Base-by-base conservation (phyloP, 2,329 filamentous ascomycete genomes). In the Pseudomassariella vexata region DNA sequence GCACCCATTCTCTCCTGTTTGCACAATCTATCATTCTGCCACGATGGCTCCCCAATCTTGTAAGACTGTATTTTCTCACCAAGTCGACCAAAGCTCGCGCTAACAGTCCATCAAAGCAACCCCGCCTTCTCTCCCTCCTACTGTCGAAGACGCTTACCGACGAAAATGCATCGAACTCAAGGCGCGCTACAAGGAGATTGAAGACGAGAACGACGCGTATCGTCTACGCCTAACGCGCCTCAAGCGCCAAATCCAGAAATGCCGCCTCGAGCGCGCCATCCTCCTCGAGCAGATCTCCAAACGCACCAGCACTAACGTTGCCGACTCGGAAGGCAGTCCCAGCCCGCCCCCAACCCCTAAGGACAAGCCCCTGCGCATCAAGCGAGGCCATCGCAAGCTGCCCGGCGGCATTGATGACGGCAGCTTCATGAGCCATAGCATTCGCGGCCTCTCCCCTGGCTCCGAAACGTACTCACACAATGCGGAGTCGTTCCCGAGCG, bases 111-210 rank as follows among this genome's bases (percentile, higher is more conserved):
- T 21, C 50, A 55, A 50, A 57, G 63, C 65, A 39, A 65, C 75
- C 34, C 76, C 76, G 19, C 75, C 77, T 11, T 62, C 76, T 24
- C 68, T 83, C 4, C 87, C 90, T 14, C 90, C 92, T 11, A 94
- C 88, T 11, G 88, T 96, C 41, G 90, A 98, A 62, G 83, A 90
- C 56, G 89, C 90, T 30, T 98, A 96, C 63, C 88, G 92, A 50
- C 79, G 86, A 44, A 96, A 98, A 76, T 96, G 90, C 60, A 87
- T 95, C 55, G 85, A 94, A 49, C 76, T 98, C 15, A 94, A 94
- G 64, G 84, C 86, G 49, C 84, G 92, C 39, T 85, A 92, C 42
- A 84, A 81, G 56, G 89, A 95, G 57, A 86, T 96, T 48, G 89
- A 96, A 57, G 80, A 87, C 38, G 82, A 87, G 52, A 95, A 95